A percentile compares a stretch with the other conserved stretches of the same genome.
Evolutionary conservation across 225 moss, liverwort and hornwort species (phyloP).

Genomic region (Marchantia paleacea): DNA sequence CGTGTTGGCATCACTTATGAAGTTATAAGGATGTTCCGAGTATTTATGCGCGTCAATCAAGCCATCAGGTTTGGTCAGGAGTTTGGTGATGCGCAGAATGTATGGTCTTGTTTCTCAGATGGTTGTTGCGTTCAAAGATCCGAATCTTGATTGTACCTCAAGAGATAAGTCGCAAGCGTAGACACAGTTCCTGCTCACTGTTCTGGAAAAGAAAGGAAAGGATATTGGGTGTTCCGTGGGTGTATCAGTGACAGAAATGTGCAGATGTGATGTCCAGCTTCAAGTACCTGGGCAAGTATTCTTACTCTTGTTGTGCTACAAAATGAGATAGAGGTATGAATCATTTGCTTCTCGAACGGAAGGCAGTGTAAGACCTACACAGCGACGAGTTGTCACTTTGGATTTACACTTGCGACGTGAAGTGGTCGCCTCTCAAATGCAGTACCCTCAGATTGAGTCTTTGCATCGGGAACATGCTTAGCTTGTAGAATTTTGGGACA

Average conservation of each 20-base stretch:
- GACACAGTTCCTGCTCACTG: slow-evolving; percentile 19
- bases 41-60: slow-evolving; percentile 10
- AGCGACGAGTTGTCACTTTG: slow-evolving; percentile 13
- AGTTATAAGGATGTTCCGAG: slow-evolving; percentile 10
- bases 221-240: slow-evolving; percentile 1
- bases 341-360: slow-evolving; percentile 7
- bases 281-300: slow-evolving; percentile 6
- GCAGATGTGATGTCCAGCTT: slow-evolving; percentile 12
- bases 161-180: slow-evolving; percentile 14
- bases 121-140: slow-evolving; percentile 16
- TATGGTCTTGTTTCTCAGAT: slow-evolving; percentile 27
- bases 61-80: slow-evolving; percentile 3
- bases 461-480: slow-evolving; percentile 15
- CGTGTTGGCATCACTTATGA: slow-evolving; percentile 16
- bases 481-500: slow-evolving; percentile 22
- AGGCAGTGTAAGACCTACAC: slow-evolving; percentile 4
- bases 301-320: slow-evolving; percentile 7
- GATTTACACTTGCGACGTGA: neutral
- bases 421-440: slow-evolving; percentile 14
- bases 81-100: neutral
- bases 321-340: slow-evolving; percentile 9
- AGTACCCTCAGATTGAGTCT: slow-evolving; percentile 8
- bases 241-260: slow-evolving; percentile 3
- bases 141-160: slow-evolving; percentile 16
- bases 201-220: slow-evolving; percentile 12